Conservation (phyloP, 1,284 basidiomycete species). For the Xerocomus amazonicus region DNA sequence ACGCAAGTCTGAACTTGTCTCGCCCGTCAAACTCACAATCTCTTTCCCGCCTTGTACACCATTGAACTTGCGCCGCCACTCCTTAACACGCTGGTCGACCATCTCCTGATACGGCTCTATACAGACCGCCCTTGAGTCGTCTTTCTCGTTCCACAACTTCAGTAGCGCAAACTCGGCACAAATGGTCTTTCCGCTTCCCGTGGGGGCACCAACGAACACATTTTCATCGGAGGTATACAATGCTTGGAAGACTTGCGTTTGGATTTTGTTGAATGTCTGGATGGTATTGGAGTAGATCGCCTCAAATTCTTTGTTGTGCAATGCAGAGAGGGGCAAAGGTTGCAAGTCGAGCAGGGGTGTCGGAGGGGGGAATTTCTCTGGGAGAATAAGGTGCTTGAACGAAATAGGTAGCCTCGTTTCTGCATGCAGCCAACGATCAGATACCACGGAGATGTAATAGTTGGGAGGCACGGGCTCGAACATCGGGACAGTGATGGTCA, state of each 20-base stretch:
- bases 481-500: slow-evolving; percentile 94
- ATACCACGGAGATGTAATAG: slow-evolving; percentile 94
- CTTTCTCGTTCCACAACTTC: slow-evolving; percentile 88
- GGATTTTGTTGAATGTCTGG: slow-evolving; percentile 94
- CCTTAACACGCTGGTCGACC: slow-evolving; percentile 85
- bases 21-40: slow-evolving; percentile 90
- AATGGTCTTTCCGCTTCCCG: slow-evolving; percentile 95
- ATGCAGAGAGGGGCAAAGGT: slow-evolving; percentile 81
- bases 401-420: slow-evolving; percentile 95
- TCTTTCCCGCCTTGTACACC: slow-evolving; percentile 85
- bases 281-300: slow-evolving; percentile 77
- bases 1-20: slow-evolving; percentile 91
- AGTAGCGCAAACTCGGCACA: slow-evolving; percentile 96
- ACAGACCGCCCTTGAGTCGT: slow-evolving; percentile 87
- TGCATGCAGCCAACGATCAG: slow-evolving; percentile 94
- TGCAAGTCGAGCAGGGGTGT: slow-evolving; percentile 94
- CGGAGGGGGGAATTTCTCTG: slow-evolving; percentile 93
- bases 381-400: slow-evolving; percentile 97
- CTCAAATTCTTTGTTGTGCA: slow-evolving; percentile 92
- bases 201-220: slow-evolving; percentile 93
- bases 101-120: slow-evolving; percentile 97
- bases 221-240: slow-evolving; percentile 96
- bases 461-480: slow-evolving; percentile 97
- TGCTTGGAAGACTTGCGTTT: slow-evolving; percentile 98
- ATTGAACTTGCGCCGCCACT: slow-evolving; percentile 88